phyloP scores from a whole-genome alignment of 768 basidiomycete genomes.

The Hydnomerulius pinastri region DNA sequence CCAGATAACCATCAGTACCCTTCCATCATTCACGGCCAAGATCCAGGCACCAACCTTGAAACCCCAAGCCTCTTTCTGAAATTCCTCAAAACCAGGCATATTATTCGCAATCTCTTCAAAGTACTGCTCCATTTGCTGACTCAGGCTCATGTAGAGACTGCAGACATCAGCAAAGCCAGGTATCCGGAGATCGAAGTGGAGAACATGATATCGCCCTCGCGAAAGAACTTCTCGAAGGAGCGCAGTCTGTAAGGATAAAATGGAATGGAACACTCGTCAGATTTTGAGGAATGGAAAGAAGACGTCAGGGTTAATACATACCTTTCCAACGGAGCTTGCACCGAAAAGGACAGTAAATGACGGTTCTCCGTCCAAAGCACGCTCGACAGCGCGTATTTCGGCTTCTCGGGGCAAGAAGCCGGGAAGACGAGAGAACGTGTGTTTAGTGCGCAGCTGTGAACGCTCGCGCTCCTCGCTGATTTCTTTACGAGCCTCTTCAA shows the following conservation, averaged over 20 bases:
- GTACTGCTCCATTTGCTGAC: conserved; percentile 80
- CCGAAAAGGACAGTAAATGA: conserved; percentile 82
- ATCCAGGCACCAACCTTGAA: conserved; percentile 62
- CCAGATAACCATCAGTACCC: conserved; percentile 6
- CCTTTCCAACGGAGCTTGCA: conserved; percentile 82
- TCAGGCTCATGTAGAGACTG: conserved; percentile 76
- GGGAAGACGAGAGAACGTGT: conserved; percentile 77
- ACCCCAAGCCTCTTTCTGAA: conserved; percentile 72
- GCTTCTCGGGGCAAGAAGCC: conserved; percentile 70
- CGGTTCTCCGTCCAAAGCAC: conserved; percentile 65
- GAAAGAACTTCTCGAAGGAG: conserved; percentile 78
- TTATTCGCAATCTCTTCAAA: conserved; percentile 64
- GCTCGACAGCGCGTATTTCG: conserved; percentile 67
- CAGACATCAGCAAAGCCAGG: conserved; percentile 81
- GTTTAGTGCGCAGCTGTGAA: conserved; percentile 66
- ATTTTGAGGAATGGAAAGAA: neutral
- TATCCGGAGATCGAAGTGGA: conserved; percentile 83
- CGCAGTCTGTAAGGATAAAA: conserved; percentile 53
- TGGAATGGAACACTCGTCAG: neutral
- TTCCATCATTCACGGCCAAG: neutral
- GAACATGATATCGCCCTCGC: conserved; percentile 67
- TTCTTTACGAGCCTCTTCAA: conserved; percentile 79
- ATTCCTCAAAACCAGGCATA: conserved; percentile 66
- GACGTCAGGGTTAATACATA: conserved; percentile 19
- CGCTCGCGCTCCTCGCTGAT: conserved; percentile 68